These are phyloP conservation scores for Cryptococcus sp. DNA, from an alignment of 1,284 basidiomycete species.

Conservation along the genomic window DNA sequence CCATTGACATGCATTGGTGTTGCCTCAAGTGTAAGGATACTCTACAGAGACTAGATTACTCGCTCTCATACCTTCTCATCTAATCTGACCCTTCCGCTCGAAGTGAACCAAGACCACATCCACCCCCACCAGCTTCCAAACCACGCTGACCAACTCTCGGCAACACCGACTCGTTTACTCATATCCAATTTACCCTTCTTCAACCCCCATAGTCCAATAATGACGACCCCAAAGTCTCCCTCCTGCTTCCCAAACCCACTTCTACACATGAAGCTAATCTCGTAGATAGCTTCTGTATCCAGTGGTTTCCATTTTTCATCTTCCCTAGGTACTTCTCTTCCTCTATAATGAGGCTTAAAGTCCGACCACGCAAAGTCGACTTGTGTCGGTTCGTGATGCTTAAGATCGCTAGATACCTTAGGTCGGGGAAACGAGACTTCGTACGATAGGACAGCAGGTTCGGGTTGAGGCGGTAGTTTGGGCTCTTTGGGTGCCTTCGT, in stretches of 20 bases:
- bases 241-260: slow-evolving; percentile 46
- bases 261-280: slow-evolving; percentile 47
- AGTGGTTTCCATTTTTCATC: slow-evolving; percentile 36
- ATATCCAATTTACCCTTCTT: not conserved
- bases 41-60: no score
- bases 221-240: slow-evolving; percentile 40
- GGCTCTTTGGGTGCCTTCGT: slow-evolving; percentile 36
- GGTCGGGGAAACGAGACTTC: slow-evolving; percentile 43
- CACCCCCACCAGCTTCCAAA: slow-evolving; percentile 4
- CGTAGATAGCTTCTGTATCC: slow-evolving; percentile 31
- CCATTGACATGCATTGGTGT: no score
- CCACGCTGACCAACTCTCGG: not conserved
- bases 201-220: slow-evolving; percentile 27
- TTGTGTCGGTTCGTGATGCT: not conserved
- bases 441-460: slow-evolving; percentile 45
- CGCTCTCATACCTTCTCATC: not conserved
- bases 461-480: slow-evolving; percentile 31
- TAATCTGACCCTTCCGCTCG: not conserved
- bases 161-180: not conserved
- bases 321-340: slow-evolving; percentile 34
- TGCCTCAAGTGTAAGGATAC: no score
- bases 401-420: not conserved
- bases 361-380: slow-evolving; percentile 42
- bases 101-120: not conserved
- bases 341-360: slow-evolving; percentile 50